Evolutionary conservation across 768 basidiomycete genomes (phyloP).

Genomic region (Serendipita sp.): DNA sequence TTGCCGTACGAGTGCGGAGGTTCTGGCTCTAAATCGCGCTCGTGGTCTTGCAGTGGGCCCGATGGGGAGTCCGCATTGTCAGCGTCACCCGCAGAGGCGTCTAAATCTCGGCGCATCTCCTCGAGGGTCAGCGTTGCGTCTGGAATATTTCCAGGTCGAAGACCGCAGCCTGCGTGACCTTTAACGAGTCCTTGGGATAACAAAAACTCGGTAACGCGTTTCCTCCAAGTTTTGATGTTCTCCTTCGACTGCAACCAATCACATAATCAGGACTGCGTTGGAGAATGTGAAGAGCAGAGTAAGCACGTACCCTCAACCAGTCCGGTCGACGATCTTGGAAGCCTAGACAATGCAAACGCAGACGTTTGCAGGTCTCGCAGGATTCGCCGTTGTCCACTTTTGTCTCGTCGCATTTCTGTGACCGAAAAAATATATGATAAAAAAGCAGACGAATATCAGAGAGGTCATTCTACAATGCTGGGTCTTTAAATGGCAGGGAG

Average conservation of each 20-base stretch:
- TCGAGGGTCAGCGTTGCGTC: neutral
- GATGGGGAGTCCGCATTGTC: neutral
- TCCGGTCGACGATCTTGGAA: constrained; percentile 77
- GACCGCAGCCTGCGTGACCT: constrained; percentile 47
- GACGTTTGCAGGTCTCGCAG: constrained; percentile 64
- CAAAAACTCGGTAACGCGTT: constrained; percentile 55
- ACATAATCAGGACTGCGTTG: neutral
- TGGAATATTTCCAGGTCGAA: neutral
- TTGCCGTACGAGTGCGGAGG: constrained; percentile 30
- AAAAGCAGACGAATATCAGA: neutral
- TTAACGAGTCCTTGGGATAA: constrained; percentile 81
- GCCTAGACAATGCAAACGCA: constrained; percentile 70
- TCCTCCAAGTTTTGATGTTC: constrained; percentile 50
- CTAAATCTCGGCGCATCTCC: constrained; percentile 17
- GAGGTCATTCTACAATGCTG: constrained; percentile 14
- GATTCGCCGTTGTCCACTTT: constrained; percentile 41
- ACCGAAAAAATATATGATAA: constrained; percentile 10
- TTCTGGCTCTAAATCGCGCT: constrained; percentile 5
- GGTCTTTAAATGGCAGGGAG: neutral
- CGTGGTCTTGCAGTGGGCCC: neutral
- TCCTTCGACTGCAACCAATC: constrained; percentile 39
- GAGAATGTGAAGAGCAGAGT: constrained; percentile 8
- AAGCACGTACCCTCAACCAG: constrained; percentile 57
- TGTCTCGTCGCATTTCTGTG: constrained; percentile 68
- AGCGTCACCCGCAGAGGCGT: constrained; percentile 3